Percentiles rank a stretch among this genome's conserved stretches.
Evolutionary conservation across 2,329 filamentous ascomycete species (phyloP).

Genomic region (Penicillium sp.): DNA sequence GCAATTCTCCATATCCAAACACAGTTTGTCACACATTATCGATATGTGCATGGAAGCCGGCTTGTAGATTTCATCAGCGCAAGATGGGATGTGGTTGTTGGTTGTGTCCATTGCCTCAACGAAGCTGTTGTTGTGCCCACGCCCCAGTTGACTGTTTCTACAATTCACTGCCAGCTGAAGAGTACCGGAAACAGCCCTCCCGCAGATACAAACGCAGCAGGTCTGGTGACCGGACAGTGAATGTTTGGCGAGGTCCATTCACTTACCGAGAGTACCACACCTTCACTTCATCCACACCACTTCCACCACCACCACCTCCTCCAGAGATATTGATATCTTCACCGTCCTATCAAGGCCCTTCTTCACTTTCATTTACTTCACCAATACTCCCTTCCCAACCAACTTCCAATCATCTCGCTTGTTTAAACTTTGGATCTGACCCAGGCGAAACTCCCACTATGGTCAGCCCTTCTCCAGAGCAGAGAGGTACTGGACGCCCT

Average conservation of each 20-base stretch:
- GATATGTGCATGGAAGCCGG: constrained; percentile 2
- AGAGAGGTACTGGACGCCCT: not conserved
- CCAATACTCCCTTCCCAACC: not conserved
- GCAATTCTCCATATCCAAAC: not conserved
- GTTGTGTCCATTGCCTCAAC: not conserved
- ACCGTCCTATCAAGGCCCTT: not conserved
- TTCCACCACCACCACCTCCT: not conserved
- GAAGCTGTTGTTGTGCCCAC: constrained; percentile 11
- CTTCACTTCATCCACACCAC: not conserved
- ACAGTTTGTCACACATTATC: not conserved
- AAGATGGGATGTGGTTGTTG: not conserved
- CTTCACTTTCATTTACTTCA: too few relatives aligned
- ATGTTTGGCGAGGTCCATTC: not conserved
- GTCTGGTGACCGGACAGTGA: not conserved
- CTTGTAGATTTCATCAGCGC: constrained; percentile 5
- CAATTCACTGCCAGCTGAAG: not conserved
- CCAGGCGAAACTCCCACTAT: not conserved
- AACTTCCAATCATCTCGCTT: not conserved
- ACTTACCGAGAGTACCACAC: not conserved
- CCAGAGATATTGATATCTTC: too few relatives aligned
- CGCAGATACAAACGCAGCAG: not conserved
- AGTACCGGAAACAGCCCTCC: not conserved
- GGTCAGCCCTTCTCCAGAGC: not conserved
- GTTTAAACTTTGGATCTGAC: not conserved
- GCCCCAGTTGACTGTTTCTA: constrained; percentile 3